These are phyloP conservation scores for Lentinula guzmanii DNA, from an alignment of 768 basidiomycete species.

Conservation along the genomic window DNA sequence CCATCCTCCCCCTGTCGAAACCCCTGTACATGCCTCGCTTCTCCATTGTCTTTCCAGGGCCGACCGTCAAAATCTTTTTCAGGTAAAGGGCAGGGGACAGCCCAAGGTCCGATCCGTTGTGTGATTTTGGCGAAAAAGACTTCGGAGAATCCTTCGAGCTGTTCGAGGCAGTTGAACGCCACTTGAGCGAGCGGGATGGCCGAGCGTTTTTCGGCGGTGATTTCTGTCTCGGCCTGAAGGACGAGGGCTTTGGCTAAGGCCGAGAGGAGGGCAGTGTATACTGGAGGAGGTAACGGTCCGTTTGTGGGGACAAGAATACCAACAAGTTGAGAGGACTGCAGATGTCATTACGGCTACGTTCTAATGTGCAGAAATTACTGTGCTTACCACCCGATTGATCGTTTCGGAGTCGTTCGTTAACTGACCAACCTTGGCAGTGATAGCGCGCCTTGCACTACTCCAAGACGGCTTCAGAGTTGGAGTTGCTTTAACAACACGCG, in stretches of 20 bases:
- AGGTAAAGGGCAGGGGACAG: slow-evolving; percentile 62
- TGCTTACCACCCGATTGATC: slow-evolving; percentile 61
- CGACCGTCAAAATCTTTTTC: slow-evolving; percentile 42
- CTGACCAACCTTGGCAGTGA: slow-evolving; percentile 85
- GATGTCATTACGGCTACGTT: background rate
- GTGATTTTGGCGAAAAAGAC: slow-evolving; percentile 82
- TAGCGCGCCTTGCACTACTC: slow-evolving; percentile 65
- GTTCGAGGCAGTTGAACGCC: slow-evolving; percentile 61
- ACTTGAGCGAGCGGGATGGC: slow-evolving; percentile 81
- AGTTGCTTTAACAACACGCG: slow-evolving; percentile 59
- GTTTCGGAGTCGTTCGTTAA: slow-evolving; percentile 63
- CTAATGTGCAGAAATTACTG: background rate
- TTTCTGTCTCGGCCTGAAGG: slow-evolving; percentile 90
- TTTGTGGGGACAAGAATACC: slow-evolving; percentile 26
- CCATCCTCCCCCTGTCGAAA: slow-evolving; percentile 34
- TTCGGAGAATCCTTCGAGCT: slow-evolving; percentile 53
- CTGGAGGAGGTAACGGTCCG: slow-evolving; percentile 23
- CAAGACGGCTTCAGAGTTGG: slow-evolving; percentile 52
- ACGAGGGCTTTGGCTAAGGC: slow-evolving; percentile 87
- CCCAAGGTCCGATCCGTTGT: slow-evolving; percentile 87
- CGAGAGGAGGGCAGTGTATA: slow-evolving; percentile 76
- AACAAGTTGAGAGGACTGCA: slow-evolving; percentile 33
- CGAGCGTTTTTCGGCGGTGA: slow-evolving; percentile 79
- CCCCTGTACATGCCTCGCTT: slow-evolving; percentile 49
- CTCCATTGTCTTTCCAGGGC: slow-evolving; percentile 34